phyloP scores from a whole-genome alignment of 352 stramenopile genomes.

The Thraustochytrium striatum region DNA sequence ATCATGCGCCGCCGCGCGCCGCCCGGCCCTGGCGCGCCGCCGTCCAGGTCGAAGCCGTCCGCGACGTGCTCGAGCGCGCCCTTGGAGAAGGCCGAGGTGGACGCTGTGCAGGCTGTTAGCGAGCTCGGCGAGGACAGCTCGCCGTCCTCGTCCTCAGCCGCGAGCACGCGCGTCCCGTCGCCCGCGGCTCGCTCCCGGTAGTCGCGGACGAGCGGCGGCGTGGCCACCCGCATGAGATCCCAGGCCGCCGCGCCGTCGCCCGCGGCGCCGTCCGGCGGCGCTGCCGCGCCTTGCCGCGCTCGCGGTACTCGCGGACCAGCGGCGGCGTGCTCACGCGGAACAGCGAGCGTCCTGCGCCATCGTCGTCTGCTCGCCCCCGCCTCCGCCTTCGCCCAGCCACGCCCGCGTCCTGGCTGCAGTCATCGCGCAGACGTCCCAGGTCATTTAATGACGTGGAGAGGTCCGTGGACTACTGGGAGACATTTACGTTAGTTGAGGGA shows the following conservation, averaged over 20 bases:
- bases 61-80: no score
- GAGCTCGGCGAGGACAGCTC: constrained; percentile 30
- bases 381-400: no score
- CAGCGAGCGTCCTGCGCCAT: not conserved
- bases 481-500: no score
- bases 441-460: no score
- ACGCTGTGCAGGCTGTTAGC: constrained; percentile 30
- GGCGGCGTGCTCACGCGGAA: constrained; percentile 30
- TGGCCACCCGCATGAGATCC: constrained; percentile 7
- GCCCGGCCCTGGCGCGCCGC: not conserved
- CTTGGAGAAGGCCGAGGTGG: not conserved
- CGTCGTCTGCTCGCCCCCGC: no score
- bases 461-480: no score
- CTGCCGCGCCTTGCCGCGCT: not conserved
- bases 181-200: not conserved
- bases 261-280: not conserved
- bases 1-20: not conserved
- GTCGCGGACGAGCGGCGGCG: constrained; percentile 33
- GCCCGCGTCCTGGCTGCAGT: no score
- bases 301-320: constrained; percentile 36
- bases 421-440: no score
- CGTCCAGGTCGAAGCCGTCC: not conserved
- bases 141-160: not conserved
- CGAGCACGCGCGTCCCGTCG: not conserved
- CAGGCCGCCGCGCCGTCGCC: not conserved